phyloP scores from a whole-genome alignment of 768 basidiomycete genomes.

The Porphyrellus cyaneotinctus region DNA sequence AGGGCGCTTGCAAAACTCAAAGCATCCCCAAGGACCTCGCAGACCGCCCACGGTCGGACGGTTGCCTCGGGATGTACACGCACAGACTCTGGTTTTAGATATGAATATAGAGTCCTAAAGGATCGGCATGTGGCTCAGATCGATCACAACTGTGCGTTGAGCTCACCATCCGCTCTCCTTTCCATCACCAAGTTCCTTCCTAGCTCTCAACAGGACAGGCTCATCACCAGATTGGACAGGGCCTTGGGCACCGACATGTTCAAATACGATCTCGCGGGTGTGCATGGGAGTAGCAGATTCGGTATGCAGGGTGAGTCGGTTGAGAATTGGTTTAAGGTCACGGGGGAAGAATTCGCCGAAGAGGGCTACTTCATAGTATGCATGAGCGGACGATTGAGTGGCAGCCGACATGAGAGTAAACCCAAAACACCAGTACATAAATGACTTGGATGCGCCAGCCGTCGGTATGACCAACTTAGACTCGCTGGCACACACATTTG shows the following conservation, averaged over 20 bases:
- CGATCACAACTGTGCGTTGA: not conserved
- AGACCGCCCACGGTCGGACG: slow-evolving; percentile 80
- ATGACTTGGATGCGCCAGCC: too few species aligned
- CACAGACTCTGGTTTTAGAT: slow-evolving; percentile 79
- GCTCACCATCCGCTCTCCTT: slow-evolving; percentile 57
- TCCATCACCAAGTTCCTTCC: slow-evolving; percentile 65
- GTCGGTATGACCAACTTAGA: not conserved
- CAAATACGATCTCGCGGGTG: slow-evolving; percentile 75
- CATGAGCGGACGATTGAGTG: slow-evolving; percentile 39
- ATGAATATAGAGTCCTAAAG: slow-evolving; percentile 70
- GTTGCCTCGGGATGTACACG: slow-evolving; percentile 83
- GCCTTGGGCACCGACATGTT: slow-evolving; percentile 64
- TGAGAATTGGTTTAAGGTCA: slow-evolving; percentile 72
- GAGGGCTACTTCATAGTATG: slow-evolving; percentile 80
- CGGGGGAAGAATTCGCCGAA: slow-evolving; percentile 78
- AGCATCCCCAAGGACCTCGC: slow-evolving; percentile 75
- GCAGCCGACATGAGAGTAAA: slow-evolving; percentile 18
- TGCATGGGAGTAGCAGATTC: slow-evolving; percentile 75
- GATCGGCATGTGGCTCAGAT: not conserved
- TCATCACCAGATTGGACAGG: slow-evolving; percentile 58
- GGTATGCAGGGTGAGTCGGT: slow-evolving; percentile 77
- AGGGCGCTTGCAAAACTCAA: slow-evolving; percentile 76
- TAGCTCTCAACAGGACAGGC: slow-evolving; percentile 66
- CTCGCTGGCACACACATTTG: not conserved
- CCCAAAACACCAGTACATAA: too few species aligned